phyloP scores from a whole-genome alignment of 2,329 filamentous ascomycete genomes.

The Nannizzia gypsea region DNA sequence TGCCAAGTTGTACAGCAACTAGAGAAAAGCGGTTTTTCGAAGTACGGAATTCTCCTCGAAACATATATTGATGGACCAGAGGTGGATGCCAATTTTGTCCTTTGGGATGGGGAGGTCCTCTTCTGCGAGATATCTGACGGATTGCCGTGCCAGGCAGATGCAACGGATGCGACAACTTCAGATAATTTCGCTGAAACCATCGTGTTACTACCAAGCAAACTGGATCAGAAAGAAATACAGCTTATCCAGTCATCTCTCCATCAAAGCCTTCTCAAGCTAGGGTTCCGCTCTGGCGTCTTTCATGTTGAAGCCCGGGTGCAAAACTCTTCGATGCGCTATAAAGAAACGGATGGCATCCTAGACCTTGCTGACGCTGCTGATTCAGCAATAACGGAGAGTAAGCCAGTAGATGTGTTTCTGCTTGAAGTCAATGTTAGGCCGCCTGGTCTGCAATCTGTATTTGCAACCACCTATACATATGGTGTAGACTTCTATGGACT shows the following conservation, averaged over 20 bases:
- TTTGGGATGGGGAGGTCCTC: constrained; percentile 31
- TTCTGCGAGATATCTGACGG: constrained; percentile 33
- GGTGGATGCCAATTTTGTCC: constrained; percentile 33
- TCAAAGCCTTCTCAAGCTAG: neutral
- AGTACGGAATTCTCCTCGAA: constrained; percentile 26
- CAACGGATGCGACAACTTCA: neutral
- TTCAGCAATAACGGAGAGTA: neutral
- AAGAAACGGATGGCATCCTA: neutral
- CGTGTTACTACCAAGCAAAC: neutral
- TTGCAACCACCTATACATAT: constrained; percentile 13
- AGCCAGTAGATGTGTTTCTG: constrained; percentile 12
- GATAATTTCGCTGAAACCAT: neutral
- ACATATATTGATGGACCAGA: constrained; percentile 34
- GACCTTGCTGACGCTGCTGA: neutral
- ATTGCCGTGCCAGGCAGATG: constrained; percentile 23
- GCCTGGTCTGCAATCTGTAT: constrained; percentile 13
- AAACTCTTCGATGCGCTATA: neutral
- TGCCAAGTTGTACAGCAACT: neutral
- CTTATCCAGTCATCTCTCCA: neutral
- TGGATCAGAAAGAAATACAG: neutral
- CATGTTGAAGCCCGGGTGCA: constrained; percentile 6
- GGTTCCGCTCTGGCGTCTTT: constrained; percentile 5
- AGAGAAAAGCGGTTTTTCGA: neutral
- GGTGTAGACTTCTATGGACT: constrained; percentile 18
- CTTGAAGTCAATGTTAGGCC: constrained; percentile 22